These are phyloP conservation scores for Orbilia blumenaviensis DNA, from an alignment of 2,329 filamentous ascomycete genomes.

Conservation along the genomic window DNA sequence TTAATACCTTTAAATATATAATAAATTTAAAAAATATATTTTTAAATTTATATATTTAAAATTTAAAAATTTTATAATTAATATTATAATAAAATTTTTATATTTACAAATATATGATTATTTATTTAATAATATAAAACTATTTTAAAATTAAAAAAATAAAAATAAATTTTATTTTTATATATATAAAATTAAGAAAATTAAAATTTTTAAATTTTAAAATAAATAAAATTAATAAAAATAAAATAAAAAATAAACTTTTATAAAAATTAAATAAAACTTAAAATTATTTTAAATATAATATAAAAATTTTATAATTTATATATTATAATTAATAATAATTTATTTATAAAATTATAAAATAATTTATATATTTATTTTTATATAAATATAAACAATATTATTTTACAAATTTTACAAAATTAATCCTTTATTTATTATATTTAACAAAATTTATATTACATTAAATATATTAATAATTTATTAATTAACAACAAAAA, in stretches of 20 bases:
- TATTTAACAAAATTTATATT: not conserved
- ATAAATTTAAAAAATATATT: constrained; percentile 1
- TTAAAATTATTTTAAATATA: constrained; percentile 3
- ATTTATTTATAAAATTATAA: constrained; percentile 19
- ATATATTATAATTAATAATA: constrained; percentile 5
- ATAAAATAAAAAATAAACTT: too few species aligned
- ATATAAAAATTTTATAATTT: not conserved
- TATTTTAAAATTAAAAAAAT: too few species aligned
- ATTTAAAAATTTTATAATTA: not conserved
- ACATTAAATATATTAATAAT: not conserved
- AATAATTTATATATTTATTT: not conserved
- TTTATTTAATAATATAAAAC: too few species aligned
- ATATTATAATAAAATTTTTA: not conserved
- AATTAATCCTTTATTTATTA: too few species aligned
- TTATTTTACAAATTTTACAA: too few species aligned
- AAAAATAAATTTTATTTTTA: too few species aligned
- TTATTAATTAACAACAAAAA: not conserved
- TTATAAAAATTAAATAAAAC: not conserved
- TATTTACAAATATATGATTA: too few species aligned
- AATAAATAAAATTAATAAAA: not conserved
- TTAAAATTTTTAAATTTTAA: too few species aligned
- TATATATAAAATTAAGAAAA: too few species aligned
- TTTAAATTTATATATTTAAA: not conserved
- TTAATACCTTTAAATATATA: not conserved
- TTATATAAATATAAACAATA: too few species aligned